Evolutionary conservation across 495 filamentous ascomycete genomes (phyloP), one percentile per base, ranked within the genome.

Genomic region (Neurospora sp.): DNA sequence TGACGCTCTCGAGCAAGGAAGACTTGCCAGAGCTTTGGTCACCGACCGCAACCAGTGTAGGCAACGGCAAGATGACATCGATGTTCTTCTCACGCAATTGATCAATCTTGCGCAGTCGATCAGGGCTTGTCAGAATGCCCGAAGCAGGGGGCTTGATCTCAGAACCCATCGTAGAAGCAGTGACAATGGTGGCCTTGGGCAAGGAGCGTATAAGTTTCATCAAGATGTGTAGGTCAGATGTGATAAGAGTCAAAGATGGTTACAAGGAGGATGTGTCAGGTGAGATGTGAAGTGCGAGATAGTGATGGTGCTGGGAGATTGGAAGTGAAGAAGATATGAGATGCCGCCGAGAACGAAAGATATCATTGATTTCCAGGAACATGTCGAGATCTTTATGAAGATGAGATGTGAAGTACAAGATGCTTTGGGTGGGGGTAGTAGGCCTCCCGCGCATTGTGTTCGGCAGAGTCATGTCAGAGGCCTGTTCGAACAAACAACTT

Each of bases 21-120:
- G 78, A 82, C 74, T 88, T 88, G 22, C 87, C 85, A 61, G 79
- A 83, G 14, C 83, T 86, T 71, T 84, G 82, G 71, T 85, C 84
- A 41, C 84, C 84, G 7, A 83, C 82, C 1, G 83, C 82, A 39
- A 85, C 83, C 66, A 86, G 79, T 79, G 85, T 82, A 48, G 83
- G 83, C 27, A 85, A 68, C 31, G 81, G 76, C 46, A 84, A 46
- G 68, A 78, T 74, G 0, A 80, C 78, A 72, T 81, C 82, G n/a
- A 85, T 77, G 48, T 80, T 81, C 40, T 75, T 78, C 74, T 84
- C 83, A 2, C 83, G 79, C 20, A 84, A 70, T 41, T 77, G 78
- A 61, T 85, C 82, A 18, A 84, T 79, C 61, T 82, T 84, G 16
- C 69, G 68, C 1, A 82, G 73, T 1, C 78, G 74, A 8, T 40